Conservation (phyloP, 345 rosid species). For the Gossypium turneri region DNA sequence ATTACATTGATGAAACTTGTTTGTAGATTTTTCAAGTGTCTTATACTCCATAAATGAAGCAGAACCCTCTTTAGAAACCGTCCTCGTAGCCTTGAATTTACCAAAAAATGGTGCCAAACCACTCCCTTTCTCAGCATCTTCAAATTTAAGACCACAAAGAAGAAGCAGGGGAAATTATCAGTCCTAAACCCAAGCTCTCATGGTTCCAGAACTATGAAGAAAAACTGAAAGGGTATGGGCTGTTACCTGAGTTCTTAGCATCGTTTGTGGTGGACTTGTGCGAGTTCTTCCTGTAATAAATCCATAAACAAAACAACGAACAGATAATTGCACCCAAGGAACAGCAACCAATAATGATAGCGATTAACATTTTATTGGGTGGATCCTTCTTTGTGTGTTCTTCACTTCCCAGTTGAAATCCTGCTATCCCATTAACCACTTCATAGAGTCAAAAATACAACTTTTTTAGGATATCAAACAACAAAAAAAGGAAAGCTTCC, state of each 20-base stretch:
- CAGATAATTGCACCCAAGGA: constrained; percentile 41
- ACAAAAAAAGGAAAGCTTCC: background rate
- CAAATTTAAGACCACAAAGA: constrained; percentile 17
- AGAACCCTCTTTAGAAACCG: constrained; percentile 42
- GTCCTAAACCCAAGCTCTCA: background rate
- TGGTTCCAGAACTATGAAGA: constrained; percentile 7
- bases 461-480: background rate
- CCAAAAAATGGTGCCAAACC: constrained; percentile 48
- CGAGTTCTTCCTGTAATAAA: constrained; percentile 39
- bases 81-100: constrained; percentile 44
- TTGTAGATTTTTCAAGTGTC: constrained; percentile 62
- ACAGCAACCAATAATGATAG: constrained; percentile 56
- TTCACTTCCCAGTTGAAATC: constrained; percentile 36
- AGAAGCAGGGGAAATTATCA: constrained; percentile 13
- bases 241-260: constrained; percentile 48
- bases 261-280: constrained; percentile 33
- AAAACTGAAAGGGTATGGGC: background rate
- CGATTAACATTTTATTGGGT: constrained; percentile 39
- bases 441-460: constrained; percentile 6
- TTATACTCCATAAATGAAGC: constrained; percentile 58
- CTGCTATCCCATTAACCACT: constrained; percentile 29
- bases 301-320: constrained; percentile 47
- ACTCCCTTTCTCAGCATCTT: constrained; percentile 52
- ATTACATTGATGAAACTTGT: constrained; percentile 61
- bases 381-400: constrained; percentile 34